These are phyloP conservation scores for Podaxis sp. DNA, from an alignment of 768 basidiomycete genomes.

Conservation along the genomic window DNA sequence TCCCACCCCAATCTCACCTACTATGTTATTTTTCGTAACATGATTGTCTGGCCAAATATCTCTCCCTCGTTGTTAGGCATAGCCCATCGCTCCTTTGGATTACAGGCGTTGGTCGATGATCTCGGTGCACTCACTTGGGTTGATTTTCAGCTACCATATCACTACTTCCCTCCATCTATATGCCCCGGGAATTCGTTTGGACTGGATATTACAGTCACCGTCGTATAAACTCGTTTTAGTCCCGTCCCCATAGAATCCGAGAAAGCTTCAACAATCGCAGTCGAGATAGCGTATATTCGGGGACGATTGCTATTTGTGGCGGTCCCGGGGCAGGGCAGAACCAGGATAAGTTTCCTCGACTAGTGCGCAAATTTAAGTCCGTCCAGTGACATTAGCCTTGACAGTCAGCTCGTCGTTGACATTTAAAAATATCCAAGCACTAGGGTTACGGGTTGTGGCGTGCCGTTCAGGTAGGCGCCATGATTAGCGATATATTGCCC, in stretches of 20 bases:
- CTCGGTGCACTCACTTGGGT: background rate
- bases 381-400: background rate
- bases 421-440: background rate
- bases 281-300: background rate
- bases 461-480: too few relatives aligned
- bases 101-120: background rate
- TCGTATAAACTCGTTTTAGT: background rate
- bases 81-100: background rate
- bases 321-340: background rate
- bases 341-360: background rate
- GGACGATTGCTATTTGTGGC: background rate
- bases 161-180: background rate
- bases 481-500: too few relatives aligned
- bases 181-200: background rate
- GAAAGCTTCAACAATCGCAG: background rate
- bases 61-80: background rate
- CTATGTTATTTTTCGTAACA: background rate
- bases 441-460: too few relatives aligned
- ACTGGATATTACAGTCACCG: background rate
- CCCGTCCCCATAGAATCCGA: background rate
- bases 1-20: background rate
- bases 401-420: background rate
- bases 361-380: background rate
- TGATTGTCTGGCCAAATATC: background rate
- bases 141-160: background rate